Base-by-base conservation (phyloP, 1,284 basidiomycete species). In the Pseudozyma sp. region DNA sequence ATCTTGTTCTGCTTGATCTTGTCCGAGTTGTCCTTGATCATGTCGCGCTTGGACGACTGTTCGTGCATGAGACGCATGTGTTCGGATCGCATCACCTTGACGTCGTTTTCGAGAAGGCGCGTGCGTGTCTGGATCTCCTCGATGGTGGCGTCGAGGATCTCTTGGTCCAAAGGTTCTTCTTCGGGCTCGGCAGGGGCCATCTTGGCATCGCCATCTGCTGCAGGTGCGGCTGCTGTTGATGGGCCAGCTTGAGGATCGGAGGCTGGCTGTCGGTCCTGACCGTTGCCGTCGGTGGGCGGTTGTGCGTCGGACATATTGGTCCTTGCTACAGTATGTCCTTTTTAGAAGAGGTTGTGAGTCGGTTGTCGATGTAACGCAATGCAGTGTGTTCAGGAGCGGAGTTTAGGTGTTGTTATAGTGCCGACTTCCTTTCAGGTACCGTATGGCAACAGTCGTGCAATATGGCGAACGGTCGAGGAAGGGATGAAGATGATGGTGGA, bases 1-100 rank as follows among this genome's bases (percentile, higher is more conserved):
- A 97, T 94, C 86, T 99, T 99, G 87, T 99, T 99, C 89, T 99
- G 96, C 86, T 97, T 97, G 80, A 99, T 94, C 88, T 99, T 99
- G 86, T 97, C 95, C 54, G 91, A 91, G 78, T 98, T 99, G 85
- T 99, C 96, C 66, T 94, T 90, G 85, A 99, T 97, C 89, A 96
- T 97, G 88, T 97, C 95, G 84, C 93, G 91, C 94, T 99, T 98
- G 75, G 92, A 92, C 77, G 88, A 92, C 85, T 96, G 92, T 85
- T 99, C 97, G 84, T 99, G 96, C 81, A 92, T 90, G 63, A 99
- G 86, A 60, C 96, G 89, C 77, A 94, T 87, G 37, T 92, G 93
- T 87, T 99, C 96, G 73, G 79, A 81, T n/a, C 78, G 74, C 80
- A 84, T 79, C 39, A 84, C 75, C 51, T 81, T 81, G 62, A 84